Evolutionary conservation across 768 basidiomycete genomes (phyloP).

Genomic region (Boletus reticulatus): DNA sequence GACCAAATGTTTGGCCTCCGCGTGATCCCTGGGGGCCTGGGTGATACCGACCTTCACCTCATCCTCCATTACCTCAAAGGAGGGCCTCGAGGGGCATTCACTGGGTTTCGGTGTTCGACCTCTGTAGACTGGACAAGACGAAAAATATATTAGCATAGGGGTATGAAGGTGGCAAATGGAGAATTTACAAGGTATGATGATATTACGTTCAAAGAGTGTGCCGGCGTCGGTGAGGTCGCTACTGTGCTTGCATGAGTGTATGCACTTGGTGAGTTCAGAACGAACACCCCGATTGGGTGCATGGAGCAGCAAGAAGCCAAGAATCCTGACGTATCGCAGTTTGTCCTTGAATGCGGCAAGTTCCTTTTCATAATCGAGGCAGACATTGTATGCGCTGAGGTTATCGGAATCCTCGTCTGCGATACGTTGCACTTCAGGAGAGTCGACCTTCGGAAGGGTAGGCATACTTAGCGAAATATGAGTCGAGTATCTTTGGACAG

Average conservation of each 20-base stretch:
- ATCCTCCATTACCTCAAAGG: slow-evolving; percentile 10
- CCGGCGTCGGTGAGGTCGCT: neutral
- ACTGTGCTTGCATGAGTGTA: neutral
- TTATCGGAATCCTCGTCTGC: too few species aligned
- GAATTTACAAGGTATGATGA: slow-evolving; percentile 5
- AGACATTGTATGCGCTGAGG: too few species aligned
- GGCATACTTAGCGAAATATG: too few species aligned
- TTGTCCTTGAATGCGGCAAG: neutral
- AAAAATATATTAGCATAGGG: neutral
- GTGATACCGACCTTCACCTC: neutral
- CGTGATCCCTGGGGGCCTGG: neutral
- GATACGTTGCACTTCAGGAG: too few species aligned
- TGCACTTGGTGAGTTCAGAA: slow-evolving; percentile 1
- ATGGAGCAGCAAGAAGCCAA: slow-evolving; percentile 8
- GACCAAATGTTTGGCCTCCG: slow-evolving; percentile 1
- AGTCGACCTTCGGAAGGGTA: too few species aligned
- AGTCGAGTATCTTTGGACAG: too few species aligned
- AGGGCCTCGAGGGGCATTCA: slow-evolving; percentile 12
- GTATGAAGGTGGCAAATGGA: neutral
- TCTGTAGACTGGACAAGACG: slow-evolving; percentile 9
- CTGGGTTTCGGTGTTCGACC: slow-evolving; percentile 20
- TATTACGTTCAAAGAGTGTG: neutral
- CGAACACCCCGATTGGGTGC: slow-evolving; percentile 1
- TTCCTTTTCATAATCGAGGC: neutral
- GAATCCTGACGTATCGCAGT: neutral